A percentile compares a stretch with the other conserved stretches of the same genome.
phyloP scores from a whole-genome alignment of 2,329 filamentous ascomycete species.

The Alternaria tenuissima region DNA sequence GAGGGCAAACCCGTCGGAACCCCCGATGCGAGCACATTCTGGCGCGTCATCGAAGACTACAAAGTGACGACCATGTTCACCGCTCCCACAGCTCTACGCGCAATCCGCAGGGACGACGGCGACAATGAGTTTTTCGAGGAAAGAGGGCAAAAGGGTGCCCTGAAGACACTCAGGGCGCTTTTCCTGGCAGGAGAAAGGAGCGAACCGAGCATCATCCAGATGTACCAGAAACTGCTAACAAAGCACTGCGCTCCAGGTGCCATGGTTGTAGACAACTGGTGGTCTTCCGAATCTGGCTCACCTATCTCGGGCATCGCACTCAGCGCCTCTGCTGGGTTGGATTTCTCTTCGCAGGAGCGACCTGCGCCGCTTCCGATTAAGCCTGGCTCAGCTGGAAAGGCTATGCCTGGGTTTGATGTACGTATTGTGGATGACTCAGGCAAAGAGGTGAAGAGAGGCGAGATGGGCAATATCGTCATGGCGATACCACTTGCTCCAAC shows the following conservation, averaged over 20 bases:
- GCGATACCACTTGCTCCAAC: slow-evolving; percentile 83
- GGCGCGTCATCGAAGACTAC: slow-evolving; percentile 85
- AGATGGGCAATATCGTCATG: slow-evolving; percentile 92
- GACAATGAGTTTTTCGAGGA: slow-evolving; percentile 71
- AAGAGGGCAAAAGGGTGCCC: slow-evolving; percentile 71
- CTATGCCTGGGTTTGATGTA: slow-evolving; percentile 92
- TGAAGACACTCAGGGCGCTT: slow-evolving; percentile 75
- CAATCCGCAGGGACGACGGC: slow-evolving; percentile 86
- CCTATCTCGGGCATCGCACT: slow-evolving; percentile 73
- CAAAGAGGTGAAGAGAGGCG: slow-evolving; percentile 71
- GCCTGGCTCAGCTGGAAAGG: slow-evolving; percentile 87
- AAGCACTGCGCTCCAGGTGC: slow-evolving; percentile 71
- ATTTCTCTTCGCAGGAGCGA: slow-evolving; percentile 56
- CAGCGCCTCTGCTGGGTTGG: slow-evolving; percentile 67
- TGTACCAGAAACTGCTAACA: slow-evolving; percentile 77
- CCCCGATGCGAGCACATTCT: slow-evolving; percentile 86
- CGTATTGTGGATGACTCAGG: slow-evolving; percentile 83
- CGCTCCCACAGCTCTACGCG: slow-evolving; percentile 84
- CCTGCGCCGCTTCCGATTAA: slow-evolving; percentile 68
- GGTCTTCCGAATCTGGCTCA: slow-evolving; percentile 75
- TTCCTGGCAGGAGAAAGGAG: slow-evolving; percentile 91
- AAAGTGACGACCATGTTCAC: slow-evolving; percentile 82
- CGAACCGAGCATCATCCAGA: slow-evolving; percentile 82
- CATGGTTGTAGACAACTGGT: slow-evolving; percentile 75
- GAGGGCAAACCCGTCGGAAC: slow-evolving; percentile 95